Percentiles rank a stretch among this genome's conserved stretches.
phyloP scores from a whole-genome alignment of 202 grass and related monocot genomes.

The Zizania palustris region DNA sequence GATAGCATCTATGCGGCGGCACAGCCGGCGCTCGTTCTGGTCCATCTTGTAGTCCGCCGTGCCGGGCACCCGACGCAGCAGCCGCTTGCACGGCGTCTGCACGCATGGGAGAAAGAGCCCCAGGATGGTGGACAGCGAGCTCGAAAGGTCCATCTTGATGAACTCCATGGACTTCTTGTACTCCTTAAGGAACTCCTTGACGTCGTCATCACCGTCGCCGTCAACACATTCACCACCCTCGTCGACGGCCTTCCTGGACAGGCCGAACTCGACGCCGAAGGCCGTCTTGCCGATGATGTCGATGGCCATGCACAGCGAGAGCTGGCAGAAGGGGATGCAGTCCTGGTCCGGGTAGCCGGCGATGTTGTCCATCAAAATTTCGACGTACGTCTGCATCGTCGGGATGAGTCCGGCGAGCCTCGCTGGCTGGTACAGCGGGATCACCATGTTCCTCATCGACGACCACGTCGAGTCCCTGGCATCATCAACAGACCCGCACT shows the following conservation, averaged over 20 bases:
- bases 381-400: slow-evolving; percentile 71
- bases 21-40: slow-evolving; percentile 64
- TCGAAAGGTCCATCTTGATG: slow-evolving; percentile 91
- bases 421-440: slow-evolving; percentile 85
- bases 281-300: slow-evolving; percentile 95
- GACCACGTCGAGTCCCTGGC: slow-evolving; percentile 79
- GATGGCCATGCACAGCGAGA: slow-evolving; percentile 78
- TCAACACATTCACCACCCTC: not conserved
- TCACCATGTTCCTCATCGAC: slow-evolving; percentile 76
- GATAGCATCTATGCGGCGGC: slow-evolving; percentile 72
- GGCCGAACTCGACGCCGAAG: slow-evolving; percentile 84
- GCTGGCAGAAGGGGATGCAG: slow-evolving; percentile 77
- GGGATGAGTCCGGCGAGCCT: slow-evolving; percentile 70
- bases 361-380: slow-evolving; percentile 47
- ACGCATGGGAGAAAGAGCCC: slow-evolving; percentile 67
- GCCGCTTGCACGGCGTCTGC: slow-evolving; percentile 62
- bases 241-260: slow-evolving; percentile 38
- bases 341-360: slow-evolving; percentile 50
- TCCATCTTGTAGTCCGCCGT: slow-evolving; percentile 78
- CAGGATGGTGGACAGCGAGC: slow-evolving; percentile 80
- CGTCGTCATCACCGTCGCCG: slow-evolving; percentile 38
- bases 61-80: slow-evolving; percentile 60
- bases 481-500: not conserved
- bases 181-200: slow-evolving; percentile 66
- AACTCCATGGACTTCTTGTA: slow-evolving; percentile 69